Evolutionary conservation across 2,329 filamentous ascomycete genomes (phyloP).

Genomic region (Hymenoscyphus occultus): DNA sequence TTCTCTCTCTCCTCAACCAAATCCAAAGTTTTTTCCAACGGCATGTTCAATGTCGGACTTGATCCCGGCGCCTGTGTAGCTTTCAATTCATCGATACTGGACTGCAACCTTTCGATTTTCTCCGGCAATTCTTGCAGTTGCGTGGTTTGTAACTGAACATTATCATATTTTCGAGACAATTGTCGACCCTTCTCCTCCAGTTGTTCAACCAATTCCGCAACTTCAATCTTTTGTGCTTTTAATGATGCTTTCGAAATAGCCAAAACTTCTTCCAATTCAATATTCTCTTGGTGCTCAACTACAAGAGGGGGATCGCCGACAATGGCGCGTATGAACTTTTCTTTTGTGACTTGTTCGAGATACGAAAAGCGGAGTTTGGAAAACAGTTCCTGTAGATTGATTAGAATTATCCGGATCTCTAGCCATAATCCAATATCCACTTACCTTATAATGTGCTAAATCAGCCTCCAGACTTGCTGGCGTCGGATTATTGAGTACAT

Average conservation of each 20-base stretch:
- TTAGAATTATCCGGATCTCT: constrained; percentile 8
- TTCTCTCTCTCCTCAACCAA: constrained; percentile 51
- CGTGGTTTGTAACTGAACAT: constrained; percentile 47
- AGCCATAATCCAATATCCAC: neutral
- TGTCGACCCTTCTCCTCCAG: constrained; percentile 64
- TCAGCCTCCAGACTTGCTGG: constrained; percentile 80
- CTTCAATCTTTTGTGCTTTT: constrained; percentile 76
- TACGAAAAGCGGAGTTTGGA: constrained; percentile 96
- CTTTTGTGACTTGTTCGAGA: constrained; percentile 97
- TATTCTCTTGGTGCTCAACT: constrained; percentile 78
- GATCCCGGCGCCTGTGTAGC: constrained; percentile 43
- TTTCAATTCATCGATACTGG: constrained; percentile 46
- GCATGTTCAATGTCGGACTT: constrained; percentile 49
- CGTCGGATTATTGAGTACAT: constrained; percentile 63
- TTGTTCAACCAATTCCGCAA: constrained; percentile 67
- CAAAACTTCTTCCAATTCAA: constrained; percentile 69
- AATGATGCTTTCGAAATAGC: constrained; percentile 69
- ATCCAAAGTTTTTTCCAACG: constrained; percentile 54
- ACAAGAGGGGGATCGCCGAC: constrained; percentile 87
- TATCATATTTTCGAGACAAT: constrained; percentile 54
- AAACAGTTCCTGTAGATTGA: constrained; percentile 67
- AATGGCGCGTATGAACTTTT: constrained; percentile 92
- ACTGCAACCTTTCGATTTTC: constrained; percentile 49
- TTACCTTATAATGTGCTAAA: constrained; percentile 77
- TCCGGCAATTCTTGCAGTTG: constrained; percentile 51